Evolutionary conservation across 2,329 filamentous ascomycete genomes (phyloP), one percentile per base, ranked within the genome.

Genomic region (Xylariaceae sp.): DNA sequence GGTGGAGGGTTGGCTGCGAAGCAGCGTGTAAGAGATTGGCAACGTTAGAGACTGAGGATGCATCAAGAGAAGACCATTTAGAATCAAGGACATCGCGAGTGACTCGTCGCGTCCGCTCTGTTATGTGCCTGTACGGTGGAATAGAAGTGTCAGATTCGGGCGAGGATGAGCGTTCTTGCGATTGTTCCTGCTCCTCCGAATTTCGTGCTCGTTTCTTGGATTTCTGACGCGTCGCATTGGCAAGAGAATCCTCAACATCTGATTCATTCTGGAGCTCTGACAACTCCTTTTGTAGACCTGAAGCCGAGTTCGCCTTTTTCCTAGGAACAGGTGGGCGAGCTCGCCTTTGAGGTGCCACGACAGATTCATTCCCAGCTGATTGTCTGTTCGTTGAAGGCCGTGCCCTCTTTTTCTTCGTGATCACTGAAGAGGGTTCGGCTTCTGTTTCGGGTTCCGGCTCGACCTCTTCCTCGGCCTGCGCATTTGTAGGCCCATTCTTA

Each of bases 71-170:
- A 2, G 78, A 75, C 88, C 88, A 91, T 69, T 88, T 89, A 48
- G 86, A 75, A 48, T 88, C 80, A 59, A 95, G 88, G 44, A 79
- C 82, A 34, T 82, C 80, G 62, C 80, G 82, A n/a, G 85, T 82
- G 49, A 90, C 76, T 48, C 76, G 77, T 42, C 78, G 80, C 10
- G 76, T 80, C 35, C 76, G 76, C 11, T 82, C 72, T 5, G 77
- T 75, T 53, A 87, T 73, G 65, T 83, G 80, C 50, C 78, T 77
- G 69, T 81, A 84, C 62, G 76, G 66, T 6, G 67, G 58, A 2
- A 66, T 64, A 30, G 65, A 60, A 34, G 65, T 59, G 23, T 51
- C 66, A 1, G 70, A 68, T 17, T 70, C 68, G 1, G 69, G 60
- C 3, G 69, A 70, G 18, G 64, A 64, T 13, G 69, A 67, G 47